Percentiles rank a stretch among this genome's conserved stretches.
These are phyloP conservation scores for Aurinia saxatilis DNA, from an alignment of 345 rosid genomes.

Conservation along the genomic window DNA sequence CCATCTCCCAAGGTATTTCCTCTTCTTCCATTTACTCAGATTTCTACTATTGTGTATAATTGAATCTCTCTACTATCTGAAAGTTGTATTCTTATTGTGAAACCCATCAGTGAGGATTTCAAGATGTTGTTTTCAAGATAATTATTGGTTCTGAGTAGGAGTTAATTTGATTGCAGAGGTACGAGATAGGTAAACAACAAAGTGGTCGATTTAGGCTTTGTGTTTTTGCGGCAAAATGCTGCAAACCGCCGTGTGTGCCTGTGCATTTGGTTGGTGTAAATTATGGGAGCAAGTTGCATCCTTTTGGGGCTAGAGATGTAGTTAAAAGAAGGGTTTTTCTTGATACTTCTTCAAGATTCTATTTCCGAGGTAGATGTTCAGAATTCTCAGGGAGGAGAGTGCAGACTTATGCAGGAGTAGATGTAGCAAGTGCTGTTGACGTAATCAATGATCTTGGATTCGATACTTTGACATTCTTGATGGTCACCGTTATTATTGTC, in stretches of 20 bases:
- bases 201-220: constrained; percentile 18
- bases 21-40: not conserved
- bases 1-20: constrained; percentile 41
- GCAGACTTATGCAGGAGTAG: constrained; percentile 41
- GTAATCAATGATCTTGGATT: constrained; percentile 92
- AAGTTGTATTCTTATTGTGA: not conserved
- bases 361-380: constrained; percentile 29
- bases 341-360: constrained; percentile 29
- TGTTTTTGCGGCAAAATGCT: constrained; percentile 28
- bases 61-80: not conserved
- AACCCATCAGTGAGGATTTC: not conserved
- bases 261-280: constrained; percentile 20
- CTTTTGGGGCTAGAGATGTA: constrained; percentile 27
- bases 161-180: constrained; percentile 40
- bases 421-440: constrained; percentile 75
- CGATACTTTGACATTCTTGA: constrained; percentile 91
- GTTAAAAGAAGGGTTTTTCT: constrained; percentile 26
- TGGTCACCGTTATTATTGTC: constrained; percentile 83
- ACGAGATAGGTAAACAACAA: constrained; percentile 37
- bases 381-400: constrained; percentile 30
- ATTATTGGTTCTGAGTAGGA: constrained; percentile 12
- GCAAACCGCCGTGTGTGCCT: constrained; percentile 20
- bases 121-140: too few species aligned
- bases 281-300: constrained; percentile 23
- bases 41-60: not conserved